Conservation (phyloP, 2,329 filamentous ascomycete species). For the Neophaeococcomyces aloes region DNA sequence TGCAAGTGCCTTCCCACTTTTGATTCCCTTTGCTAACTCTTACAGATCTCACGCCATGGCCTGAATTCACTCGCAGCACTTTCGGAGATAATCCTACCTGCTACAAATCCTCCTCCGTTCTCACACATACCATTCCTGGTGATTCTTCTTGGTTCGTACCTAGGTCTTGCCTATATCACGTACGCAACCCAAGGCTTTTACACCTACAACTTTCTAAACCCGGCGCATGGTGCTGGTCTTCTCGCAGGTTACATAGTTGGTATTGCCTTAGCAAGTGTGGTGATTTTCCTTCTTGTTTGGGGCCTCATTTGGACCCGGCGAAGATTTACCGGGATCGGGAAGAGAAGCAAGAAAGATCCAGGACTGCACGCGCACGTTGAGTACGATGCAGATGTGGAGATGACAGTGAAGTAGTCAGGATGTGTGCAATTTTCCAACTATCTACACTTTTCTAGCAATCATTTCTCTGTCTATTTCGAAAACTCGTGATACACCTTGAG, state of each 20-base stretch:
- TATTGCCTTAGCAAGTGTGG: slow-evolving; percentile 45
- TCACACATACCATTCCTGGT: slow-evolving; percentile 58
- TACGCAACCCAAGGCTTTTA: slow-evolving; percentile 61
- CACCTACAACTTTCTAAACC: slow-evolving; percentile 68
- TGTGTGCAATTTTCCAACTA: not conserved
- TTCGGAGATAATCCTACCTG: slow-evolving; percentile 61
- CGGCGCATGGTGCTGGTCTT: slow-evolving; percentile 39
- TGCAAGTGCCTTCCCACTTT: slow-evolving; percentile 22
- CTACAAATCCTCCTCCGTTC: slow-evolving; percentile 53
- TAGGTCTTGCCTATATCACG: slow-evolving; percentile 64
- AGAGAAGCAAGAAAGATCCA: slow-evolving; percentile 12
- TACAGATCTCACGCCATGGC: slow-evolving; percentile 57
- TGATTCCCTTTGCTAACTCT: slow-evolving; percentile 6
- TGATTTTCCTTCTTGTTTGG: slow-evolving; percentile 45
- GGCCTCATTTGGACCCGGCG: slow-evolving; percentile 45
- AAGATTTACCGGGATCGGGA: slow-evolving; percentile 27
- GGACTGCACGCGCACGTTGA: not conserved
- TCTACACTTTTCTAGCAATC: not conserved
- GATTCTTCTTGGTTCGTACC: slow-evolving; percentile 60
- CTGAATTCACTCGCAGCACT: slow-evolving; percentile 64
- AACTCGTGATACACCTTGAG: not conserved
- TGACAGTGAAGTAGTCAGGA: not conserved
- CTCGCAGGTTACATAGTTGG: slow-evolving; percentile 57
- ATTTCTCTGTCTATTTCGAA: not conserved
- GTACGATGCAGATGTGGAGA: not conserved